Evolutionary conservation across 106 monocot genomes (phyloP).

Genomic region (Dendrobium catenatum): DNA sequence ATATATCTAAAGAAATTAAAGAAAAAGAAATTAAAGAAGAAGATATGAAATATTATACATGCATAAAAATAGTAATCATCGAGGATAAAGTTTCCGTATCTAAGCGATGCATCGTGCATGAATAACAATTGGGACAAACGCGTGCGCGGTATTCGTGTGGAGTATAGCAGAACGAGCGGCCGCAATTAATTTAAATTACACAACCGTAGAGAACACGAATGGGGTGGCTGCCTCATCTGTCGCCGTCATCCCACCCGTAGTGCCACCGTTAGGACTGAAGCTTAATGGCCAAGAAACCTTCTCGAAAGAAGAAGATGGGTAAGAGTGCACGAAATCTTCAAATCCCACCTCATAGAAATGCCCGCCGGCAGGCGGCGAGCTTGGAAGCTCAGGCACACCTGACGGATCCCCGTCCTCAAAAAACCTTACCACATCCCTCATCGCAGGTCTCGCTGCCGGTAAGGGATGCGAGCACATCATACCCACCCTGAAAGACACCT

Average conservation of each 20-base stretch:
- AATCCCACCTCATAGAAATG: constrained; percentile 11
- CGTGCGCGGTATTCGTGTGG: too few relatives aligned
- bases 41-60: too few relatives aligned
- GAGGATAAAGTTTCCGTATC: too few relatives aligned
- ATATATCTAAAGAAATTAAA: too few relatives aligned
- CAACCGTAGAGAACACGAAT: neutral
- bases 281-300: constrained; percentile 1
- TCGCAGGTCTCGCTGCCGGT: constrained; percentile 23
- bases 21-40: too few relatives aligned
- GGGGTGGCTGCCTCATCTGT: neutral
- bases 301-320: constrained; percentile 23
- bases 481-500: constrained; percentile 14
- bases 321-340: constrained; percentile 33
- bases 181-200: neutral
- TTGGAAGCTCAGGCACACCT: constrained; percentile 8
- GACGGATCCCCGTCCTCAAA: constrained; percentile 14
- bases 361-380: neutral
- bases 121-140: too few relatives aligned
- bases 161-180: neutral
- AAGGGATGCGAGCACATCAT: constrained; percentile 18
- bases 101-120: too few relatives aligned
- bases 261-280: neutral
- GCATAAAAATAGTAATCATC: too few relatives aligned
- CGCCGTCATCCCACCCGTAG: neutral
- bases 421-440: constrained; percentile 58